Conservation (phyloP, 75 land plant species). For the Isoetes taiwanensis region DNA sequence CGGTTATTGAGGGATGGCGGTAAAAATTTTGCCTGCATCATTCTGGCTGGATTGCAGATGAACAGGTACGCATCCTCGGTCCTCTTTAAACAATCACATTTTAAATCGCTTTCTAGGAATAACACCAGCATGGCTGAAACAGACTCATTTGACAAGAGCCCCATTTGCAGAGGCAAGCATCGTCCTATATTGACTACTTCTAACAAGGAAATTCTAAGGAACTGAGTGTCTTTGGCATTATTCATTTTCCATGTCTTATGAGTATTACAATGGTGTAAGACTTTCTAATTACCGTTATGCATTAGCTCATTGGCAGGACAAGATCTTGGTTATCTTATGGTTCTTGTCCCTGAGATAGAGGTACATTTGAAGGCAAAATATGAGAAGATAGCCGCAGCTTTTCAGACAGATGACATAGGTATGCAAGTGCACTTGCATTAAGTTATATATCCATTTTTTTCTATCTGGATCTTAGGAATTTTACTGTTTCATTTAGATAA, state of each 20-base stretch:
- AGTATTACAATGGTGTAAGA: neutral
- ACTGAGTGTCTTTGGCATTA: too few relatives aligned
- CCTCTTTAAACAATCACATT: too few relatives aligned
- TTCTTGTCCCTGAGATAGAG: conserved; percentile 65
- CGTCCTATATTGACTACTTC: too few relatives aligned
- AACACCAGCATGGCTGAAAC: conserved; percentile 67
- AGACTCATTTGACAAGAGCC: conserved; percentile 46
- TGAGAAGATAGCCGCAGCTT: conserved; percentile 57
- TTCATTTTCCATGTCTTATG: neutral
- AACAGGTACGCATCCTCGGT: too few relatives aligned
- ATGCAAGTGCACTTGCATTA: too few relatives aligned
- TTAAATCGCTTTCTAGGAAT: conserved; percentile 79
- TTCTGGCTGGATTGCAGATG: too few relatives aligned
- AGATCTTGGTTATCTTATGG: conserved; percentile 58
- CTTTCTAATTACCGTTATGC: neutral
- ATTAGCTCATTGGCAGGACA: conserved; percentile 41
- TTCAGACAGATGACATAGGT: conserved; percentile 63
- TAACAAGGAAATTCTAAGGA: too few relatives aligned
- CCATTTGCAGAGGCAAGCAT: conserved; percentile 49
- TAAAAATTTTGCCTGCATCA: too few relatives aligned
- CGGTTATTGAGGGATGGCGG: too few relatives aligned
- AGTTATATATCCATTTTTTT: too few relatives aligned
- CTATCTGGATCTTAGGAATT: too few relatives aligned
- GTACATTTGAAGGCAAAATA: conserved; percentile 59
- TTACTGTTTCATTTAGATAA: too few relatives aligned